Conservation (phyloP, 2,329 filamentous ascomycete species). For the Ustulina deusta region DNA sequence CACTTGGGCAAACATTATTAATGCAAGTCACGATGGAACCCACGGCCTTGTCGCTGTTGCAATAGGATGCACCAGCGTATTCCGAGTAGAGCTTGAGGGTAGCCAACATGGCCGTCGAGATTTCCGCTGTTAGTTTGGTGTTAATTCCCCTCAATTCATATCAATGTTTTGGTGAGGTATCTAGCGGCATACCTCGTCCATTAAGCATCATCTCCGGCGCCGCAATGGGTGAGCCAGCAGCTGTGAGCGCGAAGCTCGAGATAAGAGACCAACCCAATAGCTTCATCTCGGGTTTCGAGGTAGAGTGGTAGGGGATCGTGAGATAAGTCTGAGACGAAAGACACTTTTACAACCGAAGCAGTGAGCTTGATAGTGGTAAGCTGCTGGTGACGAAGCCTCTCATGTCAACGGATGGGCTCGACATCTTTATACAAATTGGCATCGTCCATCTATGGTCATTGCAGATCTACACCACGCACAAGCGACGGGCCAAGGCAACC, state of each 20-base stretch:
- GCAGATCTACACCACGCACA: slow-evolving; percentile 11
- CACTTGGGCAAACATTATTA: slow-evolving; percentile 57
- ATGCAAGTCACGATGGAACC: slow-evolving; percentile 59
- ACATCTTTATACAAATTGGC: slow-evolving; percentile 32
- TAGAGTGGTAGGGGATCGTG: background rate
- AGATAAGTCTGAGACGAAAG: background rate
- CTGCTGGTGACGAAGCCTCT: slow-evolving; percentile 5
- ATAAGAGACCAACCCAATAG: slow-evolving; percentile 46
- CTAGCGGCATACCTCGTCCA: slow-evolving; percentile 52
- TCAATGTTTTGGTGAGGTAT: background rate
- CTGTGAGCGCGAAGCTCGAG: slow-evolving; percentile 45
- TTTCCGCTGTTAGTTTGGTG: slow-evolving; percentile 43
- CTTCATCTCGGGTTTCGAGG: slow-evolving; percentile 46
- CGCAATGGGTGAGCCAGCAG: slow-evolving; percentile 42
- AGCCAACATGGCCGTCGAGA: slow-evolving; percentile 48
- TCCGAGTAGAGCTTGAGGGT: slow-evolving; percentile 63
- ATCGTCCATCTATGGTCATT: background rate
- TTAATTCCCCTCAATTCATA: slow-evolving; percentile 21
- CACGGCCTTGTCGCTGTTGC: slow-evolving; percentile 59
- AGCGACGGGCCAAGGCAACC: slow-evolving; percentile 9
- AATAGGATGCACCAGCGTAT: slow-evolving; percentile 66
- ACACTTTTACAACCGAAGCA: background rate
- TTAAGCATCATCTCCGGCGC: slow-evolving; percentile 44
- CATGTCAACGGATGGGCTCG: background rate
- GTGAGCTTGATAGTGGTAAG: slow-evolving; percentile 3